Base-by-base conservation (phyloP, 257 asterid species). In the Phtheirospermum japonicum region DNA sequence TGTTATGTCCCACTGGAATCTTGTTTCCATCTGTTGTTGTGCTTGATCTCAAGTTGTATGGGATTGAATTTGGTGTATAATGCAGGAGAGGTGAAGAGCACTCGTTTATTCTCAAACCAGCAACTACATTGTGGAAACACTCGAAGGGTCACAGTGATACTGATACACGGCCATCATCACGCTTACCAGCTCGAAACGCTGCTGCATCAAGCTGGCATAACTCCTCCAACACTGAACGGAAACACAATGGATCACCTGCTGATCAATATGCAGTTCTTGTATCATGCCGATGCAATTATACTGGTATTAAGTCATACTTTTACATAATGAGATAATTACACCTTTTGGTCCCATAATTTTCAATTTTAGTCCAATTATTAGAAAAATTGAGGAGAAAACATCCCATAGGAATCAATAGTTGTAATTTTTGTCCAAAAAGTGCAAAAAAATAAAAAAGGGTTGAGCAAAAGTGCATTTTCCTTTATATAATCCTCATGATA, bases 51-150 rank as follows among this genome's bases (percentile, higher is more conserved):
- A 49, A 59, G 28, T 63, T 52, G 49, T n/a, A 40, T 58, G 36
- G 52, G 63, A 17, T 63, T 65, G 34, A 39, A 42, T 67, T 49
- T 66, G 43, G 23, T 77, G 52, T 67, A 28, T 64, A 52, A 67
- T 76, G 68, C 94, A 93, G 99, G 95, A 89, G 86, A 81, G 99
- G 99, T 63, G 96, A 93, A 81, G 99, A 93, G 69, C 99, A 93
- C 67, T 89, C 99, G 51, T 93, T 93, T 67, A 82, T 93, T 78
- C 93, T 93, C 67, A 93, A 86, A 77, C 96, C 96, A 51, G 87
- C 85, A 61, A 70, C 87, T 67, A 78, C 93, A 16, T 51, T 68
- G 49, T 82, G 85, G 84, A 93, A 77, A 77, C 75, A 70, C 34
- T 70, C 79, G 36, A 85, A 75, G 65, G 73, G 76, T 70, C 70